Base-by-base conservation (phyloP, 2,329 filamentous ascomycete species). In the Fusarium tricinctum region DNA sequence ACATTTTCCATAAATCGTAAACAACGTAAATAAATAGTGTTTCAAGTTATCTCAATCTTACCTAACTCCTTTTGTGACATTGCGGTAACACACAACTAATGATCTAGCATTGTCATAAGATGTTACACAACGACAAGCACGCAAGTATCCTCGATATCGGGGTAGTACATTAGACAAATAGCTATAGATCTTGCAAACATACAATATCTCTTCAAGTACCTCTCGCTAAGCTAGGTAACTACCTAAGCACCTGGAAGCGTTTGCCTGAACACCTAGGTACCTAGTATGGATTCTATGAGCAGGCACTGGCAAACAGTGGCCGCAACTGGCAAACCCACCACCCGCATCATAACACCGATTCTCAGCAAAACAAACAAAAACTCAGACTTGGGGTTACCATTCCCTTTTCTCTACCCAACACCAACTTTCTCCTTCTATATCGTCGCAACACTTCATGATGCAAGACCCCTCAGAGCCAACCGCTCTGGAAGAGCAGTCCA, bases 381-480 rank as follows among this genome's bases (percentile, higher is more conserved):
- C 22, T 23, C 23, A 6, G 6, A 23, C 23, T 23, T 23, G 23
- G 23, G 23, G 6, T 8, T 8, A 8, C 23, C 23, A 8, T 23
- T 8, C 23, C 7, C 13, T 6, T 26, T 48, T 38, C 10, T 39
- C 8, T 3, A 35, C 6, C 26, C 28, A 2, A 22, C 15, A 7
- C 20, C 14, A 4, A 19, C 13, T 15, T 45, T 38, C n/a, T 2
- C 4, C 9, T 46, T 9, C 12, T 5, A 13, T 2, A 13, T 14
- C 22, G n/a, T 17, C 20, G 13, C 23, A 10, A 2, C 5, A 12
- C 19, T 17, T 35, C 52, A 43, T n/a, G 20, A 68, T 65, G 64
- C 26, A 15, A 12, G 9, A 49, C 8, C 32, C 8, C n/a, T 39
- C 55, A 5, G 20, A 59, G 8, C 15, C n/a, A 28, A 15, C 17